Evolutionary conservation across 73 alveolate genomes (phyloP), one percentile per base, ranked within the genome.

Genomic region (Paramecium sonneborni): DNA sequence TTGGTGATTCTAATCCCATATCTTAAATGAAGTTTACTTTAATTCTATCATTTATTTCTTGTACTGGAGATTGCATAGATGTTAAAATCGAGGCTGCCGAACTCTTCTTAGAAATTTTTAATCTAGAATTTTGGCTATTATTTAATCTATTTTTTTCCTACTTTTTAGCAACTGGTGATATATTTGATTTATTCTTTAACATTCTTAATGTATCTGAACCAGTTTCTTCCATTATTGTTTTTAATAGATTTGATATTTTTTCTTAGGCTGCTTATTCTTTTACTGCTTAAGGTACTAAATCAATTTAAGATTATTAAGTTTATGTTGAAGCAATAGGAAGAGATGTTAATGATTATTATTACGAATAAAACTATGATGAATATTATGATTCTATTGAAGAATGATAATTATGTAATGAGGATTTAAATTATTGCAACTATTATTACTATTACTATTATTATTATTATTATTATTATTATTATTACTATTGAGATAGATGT

Each of bases 1-100:
- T 34, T 14, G 90, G 90, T n/a, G 90, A 79, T 44, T 79, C 90
- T 10, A 79, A 34, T 39, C 90, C 90, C 90, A 79, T 79, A 7
- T 79, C 90, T 44, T 79, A 41, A 4, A 79, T 46, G 18, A 79
- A 79, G 24, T 79, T 79, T 1, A 79, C 90, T 18, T 79, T 79
- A 14, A 79, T 79, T 26, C 90, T 79, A 23, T 79, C 90, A 79
- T 79, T 79, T 9, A 79, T 79, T 44, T 79, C 69, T 10, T 79
- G 15, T 5, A 79, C 90, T 79, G 90, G 90, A 26, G 90, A 79
- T 44, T 23, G 20, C 55, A 79, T 38, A 4, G 67, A 34, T 18
- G 56, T 74, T 21, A 37, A 10, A 2, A 37, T 74, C 1, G 87
- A 74, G 4, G 35, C 34, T 5, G 87, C n/a, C 32, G 84, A 72